Conservation (phyloP, 192 early-diverging fungal species). For the Entomortierella lignicola region DNA sequence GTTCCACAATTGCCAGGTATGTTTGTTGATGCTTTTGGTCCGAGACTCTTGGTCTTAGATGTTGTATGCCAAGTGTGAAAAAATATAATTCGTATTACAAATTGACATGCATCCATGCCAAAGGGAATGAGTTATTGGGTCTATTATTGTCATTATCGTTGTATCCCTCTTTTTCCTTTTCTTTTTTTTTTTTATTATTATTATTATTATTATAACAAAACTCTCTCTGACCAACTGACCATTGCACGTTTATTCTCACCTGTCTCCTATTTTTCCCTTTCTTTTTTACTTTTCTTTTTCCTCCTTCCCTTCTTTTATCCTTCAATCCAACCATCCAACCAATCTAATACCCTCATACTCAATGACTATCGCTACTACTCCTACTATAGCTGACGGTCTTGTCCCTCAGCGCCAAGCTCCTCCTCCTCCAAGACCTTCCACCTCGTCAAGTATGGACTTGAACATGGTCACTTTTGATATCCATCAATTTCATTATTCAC, state of each 20-base stretch:
- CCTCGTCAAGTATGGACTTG: constrained; percentile 22
- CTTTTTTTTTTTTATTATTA: neutral
- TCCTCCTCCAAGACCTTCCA: constrained; percentile 52
- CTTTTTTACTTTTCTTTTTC: neutral
- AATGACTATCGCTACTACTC: too few species aligned
- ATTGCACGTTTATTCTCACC: constrained; percentile 7
- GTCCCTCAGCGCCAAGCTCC: constrained; percentile 57
- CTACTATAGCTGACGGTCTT: constrained; percentile 29
- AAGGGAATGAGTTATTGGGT: neutral
- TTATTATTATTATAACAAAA: too few species aligned
- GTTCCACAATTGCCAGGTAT: constrained; percentile 10
- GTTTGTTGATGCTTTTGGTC: neutral
- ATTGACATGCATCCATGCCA: too few species aligned
- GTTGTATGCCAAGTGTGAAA: too few species aligned
- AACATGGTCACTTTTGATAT: neutral
- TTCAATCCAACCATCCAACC: too few species aligned
- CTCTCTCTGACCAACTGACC: constrained; percentile 29
- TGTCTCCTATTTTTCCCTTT: constrained; percentile 6
- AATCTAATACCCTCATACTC: too few species aligned
- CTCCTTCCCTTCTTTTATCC: constrained; percentile 6
- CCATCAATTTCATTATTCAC: neutral
- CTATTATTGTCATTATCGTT: neutral
- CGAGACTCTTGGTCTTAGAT: neutral
- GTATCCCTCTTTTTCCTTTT: neutral
- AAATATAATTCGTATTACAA: too few species aligned